These are phyloP conservation scores for Albizia julibrissin DNA, from an alignment of 306 rosid species.

Conservation along the genomic window DNA sequence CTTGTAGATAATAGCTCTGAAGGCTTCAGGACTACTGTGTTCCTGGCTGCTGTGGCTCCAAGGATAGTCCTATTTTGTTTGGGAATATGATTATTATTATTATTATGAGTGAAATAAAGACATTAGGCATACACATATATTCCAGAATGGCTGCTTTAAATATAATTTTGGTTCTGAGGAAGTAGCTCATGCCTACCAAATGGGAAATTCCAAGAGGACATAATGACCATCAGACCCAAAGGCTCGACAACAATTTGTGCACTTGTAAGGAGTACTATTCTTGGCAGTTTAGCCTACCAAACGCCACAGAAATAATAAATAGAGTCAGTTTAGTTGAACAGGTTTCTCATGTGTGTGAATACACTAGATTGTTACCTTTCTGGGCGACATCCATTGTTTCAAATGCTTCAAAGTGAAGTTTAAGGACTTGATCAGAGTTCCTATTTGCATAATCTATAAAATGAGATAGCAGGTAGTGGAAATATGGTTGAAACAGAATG, in stretches of 20 bases:
- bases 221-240: slow-evolving; percentile 64
- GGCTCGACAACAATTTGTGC: slow-evolving; percentile 75
- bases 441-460: slow-evolving; percentile 42
- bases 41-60: slow-evolving; percentile 85
- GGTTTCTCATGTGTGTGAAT: background rate
- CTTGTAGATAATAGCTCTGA: slow-evolving; percentile 66
- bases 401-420: slow-evolving; percentile 52
- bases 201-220: slow-evolving; percentile 86
- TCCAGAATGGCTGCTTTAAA: background rate
- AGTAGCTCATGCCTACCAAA: slow-evolving; percentile 46
- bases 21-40: slow-evolving; percentile 62
- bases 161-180: background rate
- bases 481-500: background rate
- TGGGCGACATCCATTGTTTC: slow-evolving; percentile 65
- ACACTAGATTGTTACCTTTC: slow-evolving; percentile 46
- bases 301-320: too few relatives aligned
- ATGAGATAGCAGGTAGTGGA: too few relatives aligned
- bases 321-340: background rate
- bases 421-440: slow-evolving; percentile 59
- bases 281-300: slow-evolving; percentile 63
- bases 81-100: background rate
- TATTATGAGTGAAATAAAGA: background rate
- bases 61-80: slow-evolving; percentile 55
- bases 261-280: slow-evolving; percentile 58
- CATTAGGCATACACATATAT: background rate